phyloP scores from a whole-genome alignment of 768 basidiomycete species.

The Trametes punicea region DNA sequence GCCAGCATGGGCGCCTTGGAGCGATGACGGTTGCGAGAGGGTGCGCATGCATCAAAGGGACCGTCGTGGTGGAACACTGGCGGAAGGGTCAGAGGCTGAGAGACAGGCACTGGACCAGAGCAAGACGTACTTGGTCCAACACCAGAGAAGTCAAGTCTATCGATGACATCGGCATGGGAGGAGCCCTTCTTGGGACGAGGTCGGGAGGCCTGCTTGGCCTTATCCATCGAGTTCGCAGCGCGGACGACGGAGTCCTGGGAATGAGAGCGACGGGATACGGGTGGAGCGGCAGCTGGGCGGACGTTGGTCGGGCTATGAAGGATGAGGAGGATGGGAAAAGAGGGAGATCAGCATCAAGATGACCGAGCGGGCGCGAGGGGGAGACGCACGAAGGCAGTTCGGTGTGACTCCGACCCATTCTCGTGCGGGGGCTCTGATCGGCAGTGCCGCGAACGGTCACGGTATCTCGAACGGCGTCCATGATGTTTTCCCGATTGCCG shows the following conservation, averaged over 20 bases:
- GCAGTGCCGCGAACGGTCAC: constrained; percentile 50
- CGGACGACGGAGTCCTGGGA: constrained; percentile 48
- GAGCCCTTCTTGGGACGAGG: constrained; percentile 63
- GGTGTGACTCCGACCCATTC: constrained; percentile 59
- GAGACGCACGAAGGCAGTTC: constrained; percentile 40
- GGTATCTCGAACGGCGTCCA: constrained; percentile 67
- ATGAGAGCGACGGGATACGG: constrained; percentile 40
- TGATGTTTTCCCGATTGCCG: constrained; percentile 42
- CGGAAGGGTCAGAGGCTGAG: neutral
- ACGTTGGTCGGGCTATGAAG: constrained; percentile 22
- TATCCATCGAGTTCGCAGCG: constrained; percentile 40
- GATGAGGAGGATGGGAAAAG: constrained; percentile 6
- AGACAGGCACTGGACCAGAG: constrained; percentile 3
- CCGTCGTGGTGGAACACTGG: constrained; percentile 91
- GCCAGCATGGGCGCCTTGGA: constrained; percentile 82
- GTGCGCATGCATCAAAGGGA: constrained; percentile 89
- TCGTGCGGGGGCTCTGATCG: constrained; percentile 42
- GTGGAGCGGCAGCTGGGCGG: constrained; percentile 25
- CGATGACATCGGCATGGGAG: constrained; percentile 84
- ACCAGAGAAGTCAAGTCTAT: constrained; percentile 82
- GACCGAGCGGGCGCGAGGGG: constrained; percentile 14
- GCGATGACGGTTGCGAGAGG: constrained; percentile 80
- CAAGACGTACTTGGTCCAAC: constrained; percentile 72
- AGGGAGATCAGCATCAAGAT: constrained; percentile 14
- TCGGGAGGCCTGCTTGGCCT: constrained; percentile 44